Percentiles rank a stretch among this genome's conserved stretches.
Conservation (phyloP, 352 stramenopile species). For the Globisporangium recalcitrans region DNA sequence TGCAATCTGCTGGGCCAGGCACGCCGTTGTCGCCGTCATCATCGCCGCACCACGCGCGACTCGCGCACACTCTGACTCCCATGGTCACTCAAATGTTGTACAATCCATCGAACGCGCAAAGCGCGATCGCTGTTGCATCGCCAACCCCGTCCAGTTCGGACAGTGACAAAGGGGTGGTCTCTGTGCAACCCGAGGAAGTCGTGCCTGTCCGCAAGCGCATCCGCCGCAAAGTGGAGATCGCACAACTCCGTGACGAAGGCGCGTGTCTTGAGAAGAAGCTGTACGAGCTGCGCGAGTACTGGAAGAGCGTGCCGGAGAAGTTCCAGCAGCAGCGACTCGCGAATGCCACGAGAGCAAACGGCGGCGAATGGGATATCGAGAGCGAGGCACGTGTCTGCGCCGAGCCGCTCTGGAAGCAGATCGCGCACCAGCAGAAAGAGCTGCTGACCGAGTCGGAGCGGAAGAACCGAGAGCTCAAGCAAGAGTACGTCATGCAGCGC, state of each 20-base stretch:
- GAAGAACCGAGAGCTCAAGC: not conserved
- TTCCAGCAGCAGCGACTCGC: not conserved
- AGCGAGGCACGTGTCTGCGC: not conserved
- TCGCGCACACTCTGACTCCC: not conserved
- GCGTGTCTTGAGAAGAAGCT: not conserved
- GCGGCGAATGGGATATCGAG: too few relatives aligned
- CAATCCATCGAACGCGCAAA: not conserved
- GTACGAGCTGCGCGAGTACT: constrained; percentile 5
- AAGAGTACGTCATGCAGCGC: not conserved
- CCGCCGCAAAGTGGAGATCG: constrained; percentile 1
- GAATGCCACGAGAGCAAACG: not conserved
- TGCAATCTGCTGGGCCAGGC: not conserved
- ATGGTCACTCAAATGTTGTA: not conserved
- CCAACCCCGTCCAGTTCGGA: not conserved
- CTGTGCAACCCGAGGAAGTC: not conserved
- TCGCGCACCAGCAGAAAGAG: not conserved
- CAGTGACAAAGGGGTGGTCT: not conserved
- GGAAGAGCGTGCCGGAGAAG: not conserved
- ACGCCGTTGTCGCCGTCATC: not conserved
- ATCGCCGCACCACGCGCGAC: not conserved
- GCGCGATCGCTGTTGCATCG: not conserved
- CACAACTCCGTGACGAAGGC: not conserved
- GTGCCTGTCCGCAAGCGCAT: not conserved
- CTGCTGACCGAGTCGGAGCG: not conserved
- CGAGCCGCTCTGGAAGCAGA: not conserved